Evolutionary conservation across 208 protist genomes (phyloP).

Genomic region (Acanthamoeba healyi): DNA sequence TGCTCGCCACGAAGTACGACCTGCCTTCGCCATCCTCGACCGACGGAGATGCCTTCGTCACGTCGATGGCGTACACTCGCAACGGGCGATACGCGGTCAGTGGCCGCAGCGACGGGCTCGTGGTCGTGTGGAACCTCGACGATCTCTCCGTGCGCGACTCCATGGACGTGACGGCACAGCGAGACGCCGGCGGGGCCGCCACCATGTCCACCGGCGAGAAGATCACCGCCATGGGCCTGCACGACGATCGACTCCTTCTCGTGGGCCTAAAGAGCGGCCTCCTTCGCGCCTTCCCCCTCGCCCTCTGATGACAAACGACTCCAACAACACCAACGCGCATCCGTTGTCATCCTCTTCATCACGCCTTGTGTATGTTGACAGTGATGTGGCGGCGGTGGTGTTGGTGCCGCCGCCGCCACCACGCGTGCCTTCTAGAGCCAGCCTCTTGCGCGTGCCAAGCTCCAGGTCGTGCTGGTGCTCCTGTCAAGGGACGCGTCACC

Average conservation of each 20-base stretch:
- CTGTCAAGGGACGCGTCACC: too few species aligned
- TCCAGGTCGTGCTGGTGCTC: background rate
- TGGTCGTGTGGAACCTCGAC: constrained; percentile 47
- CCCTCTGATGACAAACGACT: background rate
- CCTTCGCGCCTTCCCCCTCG: constrained; percentile 27
- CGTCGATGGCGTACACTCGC: constrained; percentile 19
- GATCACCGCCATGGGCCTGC: background rate
- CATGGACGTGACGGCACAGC: background rate
- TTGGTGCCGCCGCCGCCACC: too few species aligned
- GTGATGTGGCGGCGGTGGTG: too few species aligned
- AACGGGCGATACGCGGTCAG: constrained; percentile 12
- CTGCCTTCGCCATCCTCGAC: background rate
- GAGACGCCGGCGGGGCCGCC: background rate
- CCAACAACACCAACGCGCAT: too few species aligned
- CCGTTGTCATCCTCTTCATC: too few species aligned
- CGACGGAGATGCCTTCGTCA: constrained; percentile 3
- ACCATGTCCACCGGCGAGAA: background rate
- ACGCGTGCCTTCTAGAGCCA: too few species aligned
- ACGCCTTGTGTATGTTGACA: too few species aligned
- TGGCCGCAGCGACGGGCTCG: constrained; percentile 61
- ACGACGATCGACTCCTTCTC: constrained; percentile 35
- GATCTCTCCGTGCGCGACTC: constrained; percentile 64
- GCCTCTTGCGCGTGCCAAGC: background rate
- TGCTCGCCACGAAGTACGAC: background rate
- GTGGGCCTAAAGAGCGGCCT: constrained; percentile 8